phyloP scores from a whole-genome alignment of 805 yeast species.

The Metschnikowia anglica region DNA sequence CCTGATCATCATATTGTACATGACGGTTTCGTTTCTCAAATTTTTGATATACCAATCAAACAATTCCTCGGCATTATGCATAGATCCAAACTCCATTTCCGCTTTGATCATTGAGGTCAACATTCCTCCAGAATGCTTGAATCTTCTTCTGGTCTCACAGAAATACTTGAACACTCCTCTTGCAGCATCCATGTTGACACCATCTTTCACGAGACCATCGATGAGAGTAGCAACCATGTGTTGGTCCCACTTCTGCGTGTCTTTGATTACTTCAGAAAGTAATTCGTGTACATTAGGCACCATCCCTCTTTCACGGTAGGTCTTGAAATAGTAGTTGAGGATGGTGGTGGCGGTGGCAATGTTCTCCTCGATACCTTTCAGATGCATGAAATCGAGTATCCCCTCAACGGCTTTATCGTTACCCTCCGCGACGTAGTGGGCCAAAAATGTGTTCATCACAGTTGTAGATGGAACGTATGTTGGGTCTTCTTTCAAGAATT shows the following conservation, averaged over 20 bases:
- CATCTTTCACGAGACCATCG: constrained; percentile 50
- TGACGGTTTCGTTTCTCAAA: constrained; percentile 37
- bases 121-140: constrained; percentile 31
- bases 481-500: constrained; percentile 33
- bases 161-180: constrained; percentile 46
- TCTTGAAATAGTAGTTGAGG: constrained; percentile 53
- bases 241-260: constrained; percentile 37
- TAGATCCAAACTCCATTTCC: constrained; percentile 44
- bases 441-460: constrained; percentile 54
- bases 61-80: constrained; percentile 30
- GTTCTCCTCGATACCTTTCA: constrained; percentile 49
- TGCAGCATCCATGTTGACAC: constrained; percentile 51
- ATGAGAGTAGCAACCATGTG: constrained; percentile 53
- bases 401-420: constrained; percentile 51
- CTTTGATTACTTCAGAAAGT: constrained; percentile 40
- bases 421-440: constrained; percentile 37
- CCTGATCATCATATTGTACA: constrained; percentile 43
- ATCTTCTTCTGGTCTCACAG: constrained; percentile 29
- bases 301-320: constrained; percentile 42
- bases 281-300: constrained; percentile 41
- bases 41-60: constrained; percentile 36
- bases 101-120: constrained; percentile 49
- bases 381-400: constrained; percentile 45
- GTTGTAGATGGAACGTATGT: constrained; percentile 43
- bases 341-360: constrained; percentile 62